Evolutionary conservation across 2,329 filamentous ascomycete species (phyloP).

Genomic region (Cordyceps tenuipes): DNA sequence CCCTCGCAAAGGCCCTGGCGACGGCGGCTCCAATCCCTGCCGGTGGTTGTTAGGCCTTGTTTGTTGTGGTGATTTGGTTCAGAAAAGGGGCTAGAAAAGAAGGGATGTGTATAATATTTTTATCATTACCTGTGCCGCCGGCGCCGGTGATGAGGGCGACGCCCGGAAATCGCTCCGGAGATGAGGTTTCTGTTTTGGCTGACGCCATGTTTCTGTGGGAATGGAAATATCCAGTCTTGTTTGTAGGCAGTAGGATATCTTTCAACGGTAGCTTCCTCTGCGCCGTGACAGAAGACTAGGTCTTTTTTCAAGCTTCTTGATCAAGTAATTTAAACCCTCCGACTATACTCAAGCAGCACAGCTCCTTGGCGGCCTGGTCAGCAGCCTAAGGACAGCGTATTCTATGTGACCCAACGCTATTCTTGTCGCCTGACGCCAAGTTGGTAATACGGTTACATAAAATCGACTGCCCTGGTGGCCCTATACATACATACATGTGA

Average conservation of each 20-base stretch:
- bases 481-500: too few species aligned
- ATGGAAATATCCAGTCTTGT: not conserved
- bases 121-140: conserved; percentile 32
- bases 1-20: conserved; percentile 39
- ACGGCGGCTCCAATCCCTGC: conserved; percentile 49
- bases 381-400: not conserved
- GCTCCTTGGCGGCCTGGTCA: too few species aligned
- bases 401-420: not conserved
- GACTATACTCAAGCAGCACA: not conserved
- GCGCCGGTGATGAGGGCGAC: conserved; percentile 40
- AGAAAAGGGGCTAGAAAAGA: not conserved
- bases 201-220: not conserved
- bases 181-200: not conserved
- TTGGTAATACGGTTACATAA: not conserved
- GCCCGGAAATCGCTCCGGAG: conserved; percentile 28
- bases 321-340: too few species aligned
- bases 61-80: not conserved
- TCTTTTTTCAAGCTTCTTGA: too few species aligned
- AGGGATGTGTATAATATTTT: conserved; percentile 4
- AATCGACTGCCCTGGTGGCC: not conserved
- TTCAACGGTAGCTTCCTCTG: too few species aligned
- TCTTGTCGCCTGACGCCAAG: not conserved
- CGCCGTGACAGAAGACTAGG: too few species aligned
- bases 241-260: not conserved
- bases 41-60: not conserved